Conservation (phyloP, 2,329 filamentous ascomycete genomes). For the Aspergillus sp. region DNA sequence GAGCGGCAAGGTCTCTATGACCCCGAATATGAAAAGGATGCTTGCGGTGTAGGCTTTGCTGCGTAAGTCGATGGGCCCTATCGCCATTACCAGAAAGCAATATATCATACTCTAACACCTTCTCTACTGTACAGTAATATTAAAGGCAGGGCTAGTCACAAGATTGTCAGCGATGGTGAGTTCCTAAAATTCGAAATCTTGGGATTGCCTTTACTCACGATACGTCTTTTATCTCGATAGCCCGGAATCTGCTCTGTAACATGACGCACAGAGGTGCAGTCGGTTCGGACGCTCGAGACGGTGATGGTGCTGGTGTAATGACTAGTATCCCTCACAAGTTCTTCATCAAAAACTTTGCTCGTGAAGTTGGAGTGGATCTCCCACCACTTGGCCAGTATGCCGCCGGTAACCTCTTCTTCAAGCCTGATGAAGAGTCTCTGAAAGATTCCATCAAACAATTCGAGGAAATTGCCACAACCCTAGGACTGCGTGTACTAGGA, state of each 20-base stretch:
- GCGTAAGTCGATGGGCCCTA: constrained; percentile 62
- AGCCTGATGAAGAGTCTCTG: constrained; percentile 86
- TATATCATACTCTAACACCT: constrained; percentile 13
- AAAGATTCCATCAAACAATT: constrained; percentile 89
- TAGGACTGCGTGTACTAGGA: constrained; percentile 87
- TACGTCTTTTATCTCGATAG: constrained; percentile 44
- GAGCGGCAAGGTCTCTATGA: constrained; percentile 99
- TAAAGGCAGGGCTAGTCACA: constrained; percentile 95
- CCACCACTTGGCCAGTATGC: constrained; percentile 92
- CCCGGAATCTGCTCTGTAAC: constrained; percentile 94
- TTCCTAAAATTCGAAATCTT: background rate
- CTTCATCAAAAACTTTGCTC: constrained; percentile 97
- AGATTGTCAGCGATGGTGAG: constrained; percentile 97
- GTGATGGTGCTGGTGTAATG: constrained; percentile 98
- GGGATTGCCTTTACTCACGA: constrained; percentile 30
- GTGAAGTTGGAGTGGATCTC: constrained; percentile 82
- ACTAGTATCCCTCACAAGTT: constrained; percentile 98
- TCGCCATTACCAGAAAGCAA: background rate
- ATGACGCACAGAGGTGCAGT: constrained; percentile 99
- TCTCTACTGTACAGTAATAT: constrained; percentile 67
- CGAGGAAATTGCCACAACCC: constrained; percentile 85
- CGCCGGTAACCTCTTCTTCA: constrained; percentile 97
- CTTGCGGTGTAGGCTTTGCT: constrained; percentile 98
- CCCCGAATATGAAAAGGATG: constrained; percentile 95
- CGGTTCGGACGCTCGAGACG: constrained; percentile 95